Base-by-base conservation (phyloP, 331 rosid genomes). In the Spiraea crenata region DNA sequence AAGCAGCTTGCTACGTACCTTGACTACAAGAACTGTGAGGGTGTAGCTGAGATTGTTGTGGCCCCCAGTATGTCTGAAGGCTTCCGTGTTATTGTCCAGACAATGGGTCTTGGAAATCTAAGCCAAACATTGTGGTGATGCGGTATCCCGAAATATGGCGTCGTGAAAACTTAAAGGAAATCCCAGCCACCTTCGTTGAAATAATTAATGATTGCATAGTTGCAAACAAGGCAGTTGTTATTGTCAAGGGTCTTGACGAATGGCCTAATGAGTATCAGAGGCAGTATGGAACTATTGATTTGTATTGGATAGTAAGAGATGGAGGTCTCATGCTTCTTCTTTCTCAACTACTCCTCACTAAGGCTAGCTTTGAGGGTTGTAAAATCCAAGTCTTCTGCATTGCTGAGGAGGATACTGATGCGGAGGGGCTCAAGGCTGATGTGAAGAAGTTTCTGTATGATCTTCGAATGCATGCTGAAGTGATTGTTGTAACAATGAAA, bases 91-190 rank as follows among this genome's bases (percentile, higher is more conserved):
- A 95, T 95, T 34, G 74, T 95, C 65, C 99, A 95, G 83, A 95
- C 96, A 25, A 95, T 95, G 97, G 99, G 99, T 83, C 97, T 95
- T 17, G 99, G 99, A 39, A 91, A 95, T 80, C 96, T 95, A 95
- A 95, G 87, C 99, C 99, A 1, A 95, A 95, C 88, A 95, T 95
- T 7, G 92, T 95, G 44, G 99, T 95, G 69, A 87, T 95, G 97
- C 93, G 99, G 35, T 95, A 95, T 71, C 99, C 99, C 7, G 99
- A 95, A 65, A 95, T 95, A 57, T 95, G 99, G 99, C 99, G 99
- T 44, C 89, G 96, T 34, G 99, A 95, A 77, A 95, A 95, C 77
- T 82, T 95, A 67, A 91, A 81, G 2, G 97, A 95, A 72, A 95
- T 95, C 67, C 99, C 99, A 0, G 88, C 90, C 73, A 91, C 95